Evolutionary conservation across 768 basidiomycete species (phyloP), one percentile per base, ranked within the genome.

Genomic region (Russula ochroleuca): DNA sequence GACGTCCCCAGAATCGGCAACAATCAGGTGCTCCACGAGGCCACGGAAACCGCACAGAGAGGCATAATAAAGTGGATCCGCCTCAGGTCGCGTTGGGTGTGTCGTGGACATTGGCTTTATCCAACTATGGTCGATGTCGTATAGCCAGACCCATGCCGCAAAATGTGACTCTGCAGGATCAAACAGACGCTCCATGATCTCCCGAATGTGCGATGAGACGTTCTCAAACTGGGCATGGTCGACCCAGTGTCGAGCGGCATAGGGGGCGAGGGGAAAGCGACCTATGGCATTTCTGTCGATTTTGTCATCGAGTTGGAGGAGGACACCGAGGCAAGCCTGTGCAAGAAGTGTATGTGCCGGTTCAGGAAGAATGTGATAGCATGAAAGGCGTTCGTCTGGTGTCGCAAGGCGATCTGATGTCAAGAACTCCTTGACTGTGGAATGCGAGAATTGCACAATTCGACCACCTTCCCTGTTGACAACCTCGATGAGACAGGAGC

Each of bases 331-430:
- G 43, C 19, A 9, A 4, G n/a, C 43, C 2, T 10, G 45, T 5
- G 21, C 45, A 47, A 47, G 45, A 19, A 7, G 1, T 0, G 15
- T 47, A 13, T 47, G 45, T 11, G 45, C 45, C 1, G 45, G 45
- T 9, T 52, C 43, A 15, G 59, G 58, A 8, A 60, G 37, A 13
- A 64, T 33, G 17, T 49, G 52, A 21, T 60, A 64, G 4, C 17
- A 14, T 3, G 63, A 64, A 41, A 62, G 45, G 3, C 2, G 14
- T 0, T 53, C 45, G 31, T 37, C 45, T 5, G 28, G 19, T 0
- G 11, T 25, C 1, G 43, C 28, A 21, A 64, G 59, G 7, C 52
- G 63, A 1, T 49, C 3, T n/a, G 63, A 64, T 6, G 33, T 48
- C 45, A 64, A 54, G 52, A 5, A 47, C 1, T 47, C n/a, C 45